A percentile compares a stretch with the other conserved stretches of the same genome.
These are phyloP conservation scores for Gynandropsis gynandra DNA, from an alignment of 345 rosid species.

Conservation along the genomic window DNA sequence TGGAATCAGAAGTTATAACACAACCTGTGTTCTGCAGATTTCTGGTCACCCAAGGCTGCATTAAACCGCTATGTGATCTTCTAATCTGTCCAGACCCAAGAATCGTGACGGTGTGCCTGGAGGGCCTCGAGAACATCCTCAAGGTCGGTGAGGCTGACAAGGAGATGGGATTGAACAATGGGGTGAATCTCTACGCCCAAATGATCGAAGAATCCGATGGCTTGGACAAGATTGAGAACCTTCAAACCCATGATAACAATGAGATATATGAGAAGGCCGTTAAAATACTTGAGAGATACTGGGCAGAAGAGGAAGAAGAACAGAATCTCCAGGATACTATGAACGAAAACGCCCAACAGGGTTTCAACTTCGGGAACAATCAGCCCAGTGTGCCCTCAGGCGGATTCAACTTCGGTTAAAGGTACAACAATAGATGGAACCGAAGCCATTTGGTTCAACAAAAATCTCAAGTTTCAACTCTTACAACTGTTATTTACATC, in stretches of 20 bases:
- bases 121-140: conserved; percentile 76
- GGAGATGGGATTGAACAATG: conserved; percentile 48
- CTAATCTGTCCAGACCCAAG: conserved; percentile 72
- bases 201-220: conserved; percentile 74
- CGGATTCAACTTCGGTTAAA: conserved; percentile 65
- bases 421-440: conserved; percentile 12
- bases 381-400: conserved; percentile 48
- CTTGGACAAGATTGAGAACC: conserved; percentile 66
- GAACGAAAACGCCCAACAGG: conserved; percentile 33
- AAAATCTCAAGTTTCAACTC: conserved; percentile 17
- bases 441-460: conserved; percentile 16
- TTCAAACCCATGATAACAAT: conserved; percentile 73
- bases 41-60: conserved; percentile 67
- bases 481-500: conserved; percentile 22
- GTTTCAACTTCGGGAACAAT: conserved; percentile 46
- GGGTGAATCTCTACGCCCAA: conserved; percentile 54
- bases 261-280: conserved; percentile 81
- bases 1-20: too few species aligned
- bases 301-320: conserved; percentile 73
- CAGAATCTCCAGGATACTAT: conserved; percentile 34
- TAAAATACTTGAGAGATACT: conserved; percentile 69
- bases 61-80: conserved; percentile 81
- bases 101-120: conserved; percentile 80
- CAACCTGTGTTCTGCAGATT: conserved; percentile 34
- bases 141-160: conserved; percentile 79